phyloP scores from a whole-genome alignment of 75 land plant genomes.

The Selaginella tamariscina region DNA sequence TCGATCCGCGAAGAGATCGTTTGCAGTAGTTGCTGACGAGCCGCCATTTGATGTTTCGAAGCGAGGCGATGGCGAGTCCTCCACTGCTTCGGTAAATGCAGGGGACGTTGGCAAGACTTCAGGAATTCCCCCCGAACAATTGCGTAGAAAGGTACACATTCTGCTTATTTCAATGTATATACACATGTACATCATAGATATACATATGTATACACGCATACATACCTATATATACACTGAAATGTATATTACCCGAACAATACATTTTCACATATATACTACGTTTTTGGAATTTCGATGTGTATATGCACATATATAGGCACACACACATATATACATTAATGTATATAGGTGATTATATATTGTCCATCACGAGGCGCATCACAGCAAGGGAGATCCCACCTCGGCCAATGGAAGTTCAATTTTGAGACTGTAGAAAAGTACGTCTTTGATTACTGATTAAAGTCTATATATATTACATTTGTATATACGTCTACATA shows the following conservation, averaged over 20 bases:
- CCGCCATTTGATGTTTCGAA: not conserved
- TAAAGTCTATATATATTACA: not conserved
- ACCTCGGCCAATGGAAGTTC: slow-evolving; percentile 71
- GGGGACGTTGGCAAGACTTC: slow-evolving; percentile 78
- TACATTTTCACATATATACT: not conserved
- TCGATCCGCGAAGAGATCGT: not conserved
- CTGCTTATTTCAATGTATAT: not conserved
- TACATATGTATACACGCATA: no score
- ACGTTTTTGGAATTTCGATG: not conserved
- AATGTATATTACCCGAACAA: not conserved
- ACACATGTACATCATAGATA: not conserved
- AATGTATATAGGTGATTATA: slow-evolving; percentile 50
- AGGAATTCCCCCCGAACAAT: slow-evolving; percentile 73
- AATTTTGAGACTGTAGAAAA: slow-evolving; percentile 83
- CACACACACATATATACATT: not conserved
- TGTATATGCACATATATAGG: not conserved
- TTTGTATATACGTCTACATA: not conserved
- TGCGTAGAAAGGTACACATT: slow-evolving; percentile 41
- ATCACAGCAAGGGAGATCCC: slow-evolving; percentile 73
- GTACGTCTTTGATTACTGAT: slow-evolving; percentile 21
- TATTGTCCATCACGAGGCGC: slow-evolving; percentile 71
- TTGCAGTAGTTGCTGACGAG: not conserved
- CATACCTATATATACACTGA: not conserved
- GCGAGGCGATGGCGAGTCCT: slow-evolving; percentile 8
- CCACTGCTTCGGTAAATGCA: slow-evolving; percentile 49